Conservation (phyloP, 257 asterid species). For the Anisodus acutangulus region DNA sequence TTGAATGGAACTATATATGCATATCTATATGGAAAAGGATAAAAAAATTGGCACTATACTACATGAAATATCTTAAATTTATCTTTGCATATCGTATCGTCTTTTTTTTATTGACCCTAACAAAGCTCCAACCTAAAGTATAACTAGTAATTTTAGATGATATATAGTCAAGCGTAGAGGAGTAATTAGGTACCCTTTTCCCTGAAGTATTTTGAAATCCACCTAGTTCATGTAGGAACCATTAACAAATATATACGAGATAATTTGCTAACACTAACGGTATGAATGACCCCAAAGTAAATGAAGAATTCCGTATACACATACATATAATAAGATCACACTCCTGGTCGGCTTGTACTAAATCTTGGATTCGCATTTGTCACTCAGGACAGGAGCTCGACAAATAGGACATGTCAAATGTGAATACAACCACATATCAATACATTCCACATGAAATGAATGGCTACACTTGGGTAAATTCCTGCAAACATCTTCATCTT, state of each 20-base stretch:
- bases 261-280: background rate
- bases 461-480: conserved; percentile 53
- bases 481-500: conserved; percentile 49
- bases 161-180: no score
- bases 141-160: background rate
- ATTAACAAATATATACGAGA: background rate
- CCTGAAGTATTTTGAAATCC: no score
- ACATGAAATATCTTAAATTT: no score
- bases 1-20: no score
- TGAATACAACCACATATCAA: conserved; percentile 68
- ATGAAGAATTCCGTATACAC: background rate
- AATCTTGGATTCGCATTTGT: background rate
- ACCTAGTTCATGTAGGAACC: no score
- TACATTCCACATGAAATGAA: conserved; percentile 65
- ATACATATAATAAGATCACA: background rate
- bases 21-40: no score
- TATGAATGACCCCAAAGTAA: background rate
- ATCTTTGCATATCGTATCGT: no score
- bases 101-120: no score
- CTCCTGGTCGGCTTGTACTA: background rate
- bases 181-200: no score
- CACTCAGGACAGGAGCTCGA: conserved; percentile 44
- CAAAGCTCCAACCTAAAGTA: no score
- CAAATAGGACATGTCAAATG: conserved; percentile 69
- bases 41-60: no score